Conservation (phyloP, 306 rosid species). For the Pueraria montana region DNA sequence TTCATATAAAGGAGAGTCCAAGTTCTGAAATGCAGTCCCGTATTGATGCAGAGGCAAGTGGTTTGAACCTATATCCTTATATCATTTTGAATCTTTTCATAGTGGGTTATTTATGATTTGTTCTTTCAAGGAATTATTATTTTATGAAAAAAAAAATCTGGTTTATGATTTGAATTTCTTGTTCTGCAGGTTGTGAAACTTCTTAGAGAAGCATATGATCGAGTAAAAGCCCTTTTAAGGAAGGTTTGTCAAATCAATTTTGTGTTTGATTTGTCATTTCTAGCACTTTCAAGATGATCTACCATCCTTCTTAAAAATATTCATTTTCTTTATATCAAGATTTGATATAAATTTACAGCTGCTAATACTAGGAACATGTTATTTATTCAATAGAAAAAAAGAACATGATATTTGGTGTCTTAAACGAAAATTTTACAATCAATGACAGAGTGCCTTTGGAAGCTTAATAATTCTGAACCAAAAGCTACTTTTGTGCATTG, state of each 20-base stretch:
- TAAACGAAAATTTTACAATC: slow-evolving; percentile 5
- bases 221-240: slow-evolving; percentile 79
- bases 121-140: not conserved
- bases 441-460: not conserved
- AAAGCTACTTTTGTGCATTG: not conserved
- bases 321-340: slow-evolving; percentile 4
- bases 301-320: not conserved
- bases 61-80: slow-evolving; percentile 27
- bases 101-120: slow-evolving; percentile 20
- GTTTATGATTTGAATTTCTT: slow-evolving; percentile 40
- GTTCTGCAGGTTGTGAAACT: slow-evolving; percentile 79
- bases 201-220: slow-evolving; percentile 89
- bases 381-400: not conserved
- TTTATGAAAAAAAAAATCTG: not conserved
- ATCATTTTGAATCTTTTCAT: not conserved
- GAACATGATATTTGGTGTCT: not conserved
- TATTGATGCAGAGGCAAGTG: slow-evolving; percentile 82
- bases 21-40: slow-evolving; percentile 90
- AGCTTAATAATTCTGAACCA: slow-evolving; percentile 8
- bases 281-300: not conserved
- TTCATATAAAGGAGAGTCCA: slow-evolving; percentile 82
- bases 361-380: not conserved
- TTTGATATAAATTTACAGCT: not conserved
- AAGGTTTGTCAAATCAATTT: slow-evolving; percentile 59
- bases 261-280: not conserved